Evolutionary conservation across 305 asterid species (phyloP), one percentile per base, ranked within the genome.

Genomic region (Fraxinus velutina): DNA sequence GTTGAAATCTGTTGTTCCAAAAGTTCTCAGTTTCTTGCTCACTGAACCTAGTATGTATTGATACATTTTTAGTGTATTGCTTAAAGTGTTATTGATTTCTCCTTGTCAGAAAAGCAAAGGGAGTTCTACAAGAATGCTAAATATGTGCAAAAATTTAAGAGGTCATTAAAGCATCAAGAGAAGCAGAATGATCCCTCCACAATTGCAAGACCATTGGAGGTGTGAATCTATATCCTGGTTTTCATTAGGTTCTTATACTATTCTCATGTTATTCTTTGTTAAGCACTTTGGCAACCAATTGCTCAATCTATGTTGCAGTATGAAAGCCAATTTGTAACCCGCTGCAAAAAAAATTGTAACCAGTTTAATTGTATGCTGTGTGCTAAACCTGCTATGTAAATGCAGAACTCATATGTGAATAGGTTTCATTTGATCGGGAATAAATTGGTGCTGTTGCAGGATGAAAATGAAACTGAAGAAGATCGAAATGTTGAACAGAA

Each of bases 71-170:
- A 37, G 15, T 76, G 17, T 24, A 19, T 12, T 19, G 36, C 76
- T 52, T 32, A 5, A 75, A 27, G 55, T 79, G 29, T 85, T 24
- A 73, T 47, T 78, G 39, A 37, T 47, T 83, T 32, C 52, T 84
- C 77, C 19, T 79, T 78, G 8, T 77, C 92, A 95, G 99, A 95
- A 89, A 95, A 88, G 90, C 93, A 92, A 79, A 93, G 89, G 83
- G 99, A 95, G 87, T 94, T 94, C 85, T 94, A 94, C 76, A 92
- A 85, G 86, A 92, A 94, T 84, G 99, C 97, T 21, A 92, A 94
- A 78, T 86, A 21, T 47, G 90, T 95, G 29, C 64, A 77, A 83
- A 95, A 92, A 85, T 95, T 86, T 76, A 95, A 92, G 92, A 94
- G 50, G 84, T 83, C 89, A 1, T 17, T 91, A 19, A 89, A 84